Conservation (phyloP, 352 stramenopile species). For the Pythium brachiatum region DNA sequence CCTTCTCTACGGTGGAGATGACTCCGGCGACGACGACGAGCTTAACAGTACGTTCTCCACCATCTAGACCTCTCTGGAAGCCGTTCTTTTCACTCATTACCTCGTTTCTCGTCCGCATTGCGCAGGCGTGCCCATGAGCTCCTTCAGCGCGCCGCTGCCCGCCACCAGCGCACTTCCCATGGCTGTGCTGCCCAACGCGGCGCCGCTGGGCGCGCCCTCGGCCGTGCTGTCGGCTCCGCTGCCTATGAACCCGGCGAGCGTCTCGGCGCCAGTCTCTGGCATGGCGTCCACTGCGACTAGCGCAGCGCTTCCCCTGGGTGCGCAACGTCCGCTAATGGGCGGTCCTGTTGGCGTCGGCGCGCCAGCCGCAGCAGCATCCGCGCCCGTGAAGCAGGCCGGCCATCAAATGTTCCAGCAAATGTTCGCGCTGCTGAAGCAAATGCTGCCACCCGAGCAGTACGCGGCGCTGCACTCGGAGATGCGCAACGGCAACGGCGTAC, state of each 20-base stretch:
- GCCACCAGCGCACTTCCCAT: constrained; percentile 17
- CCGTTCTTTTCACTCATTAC: background rate
- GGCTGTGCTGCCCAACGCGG: constrained; percentile 7
- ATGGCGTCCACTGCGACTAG: background rate
- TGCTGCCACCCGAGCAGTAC: constrained; percentile 83
- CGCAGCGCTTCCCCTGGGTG: background rate
- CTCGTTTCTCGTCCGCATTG: background rate
- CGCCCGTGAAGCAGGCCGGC: constrained; percentile 42
- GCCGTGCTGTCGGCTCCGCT: constrained; percentile 11
- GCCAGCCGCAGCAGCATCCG: background rate
- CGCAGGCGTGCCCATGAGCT: constrained; percentile 26
- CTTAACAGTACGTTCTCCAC: constrained; percentile 48
- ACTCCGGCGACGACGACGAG: constrained; percentile 78
- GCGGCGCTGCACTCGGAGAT: constrained; percentile 78
- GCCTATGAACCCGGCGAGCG: background rate
- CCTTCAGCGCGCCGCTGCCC: constrained; percentile 28
- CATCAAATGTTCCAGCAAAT: constrained; percentile 89
- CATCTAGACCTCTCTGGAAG: background rate
- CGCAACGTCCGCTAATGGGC: background rate
- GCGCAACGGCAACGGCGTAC: constrained; percentile 71
- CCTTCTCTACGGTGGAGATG: constrained; percentile 76
- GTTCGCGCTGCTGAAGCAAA: constrained; percentile 81
- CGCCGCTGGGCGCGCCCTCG: constrained; percentile 10
- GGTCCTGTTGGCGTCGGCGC: too few relatives aligned
- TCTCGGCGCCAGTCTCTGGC: constrained; percentile 8